phyloP scores from a whole-genome alignment of 2,329 filamentous ascomycete genomes.

The Fusarium sororula region DNA sequence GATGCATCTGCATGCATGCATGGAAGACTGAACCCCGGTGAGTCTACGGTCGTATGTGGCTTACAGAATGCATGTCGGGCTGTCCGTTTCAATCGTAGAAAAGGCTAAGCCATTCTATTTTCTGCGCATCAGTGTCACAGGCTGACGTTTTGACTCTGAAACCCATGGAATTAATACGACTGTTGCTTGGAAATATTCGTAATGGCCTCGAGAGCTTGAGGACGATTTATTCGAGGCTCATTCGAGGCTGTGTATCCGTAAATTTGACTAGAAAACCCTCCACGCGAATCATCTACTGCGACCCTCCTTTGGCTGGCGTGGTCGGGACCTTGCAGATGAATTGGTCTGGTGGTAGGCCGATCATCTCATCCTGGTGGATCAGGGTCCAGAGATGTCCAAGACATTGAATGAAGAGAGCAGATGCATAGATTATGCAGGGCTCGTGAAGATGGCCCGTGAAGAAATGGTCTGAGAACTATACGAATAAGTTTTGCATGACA shows the following conservation, averaged over 20 bases:
- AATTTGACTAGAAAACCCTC: background rate
- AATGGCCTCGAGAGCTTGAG: background rate
- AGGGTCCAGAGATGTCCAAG: slow-evolving; percentile 19
- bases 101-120: slow-evolving; percentile 23
- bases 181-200: background rate
- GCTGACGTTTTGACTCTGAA: background rate
- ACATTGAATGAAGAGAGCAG: background rate
- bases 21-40: slow-evolving; percentile 24
- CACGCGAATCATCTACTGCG: slow-evolving; percentile 33
- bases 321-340: slow-evolving; percentile 41
- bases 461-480: slow-evolving; percentile 1
- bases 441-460: background rate
- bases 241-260: slow-evolving; percentile 4
- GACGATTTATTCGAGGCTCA: slow-evolving; percentile 9
- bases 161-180: background rate
- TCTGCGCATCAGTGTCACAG: slow-evolving; percentile 17
- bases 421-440: slow-evolving; percentile 28
- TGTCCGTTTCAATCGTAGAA: slow-evolving; percentile 25
- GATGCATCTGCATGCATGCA: slow-evolving; percentile 31
- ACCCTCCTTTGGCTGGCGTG: slow-evolving; percentile 22
- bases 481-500: slow-evolving; percentile 3
- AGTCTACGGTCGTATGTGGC: slow-evolving; percentile 30
- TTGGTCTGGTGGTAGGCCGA: slow-evolving; percentile 23
- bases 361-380: slow-evolving; percentile 30
- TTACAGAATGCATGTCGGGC: slow-evolving; percentile 31